These are phyloP conservation scores for Fusarium incarnatum DNA, from an alignment of 2,329 filamentous ascomycete genomes.

Conservation along the genomic window DNA sequence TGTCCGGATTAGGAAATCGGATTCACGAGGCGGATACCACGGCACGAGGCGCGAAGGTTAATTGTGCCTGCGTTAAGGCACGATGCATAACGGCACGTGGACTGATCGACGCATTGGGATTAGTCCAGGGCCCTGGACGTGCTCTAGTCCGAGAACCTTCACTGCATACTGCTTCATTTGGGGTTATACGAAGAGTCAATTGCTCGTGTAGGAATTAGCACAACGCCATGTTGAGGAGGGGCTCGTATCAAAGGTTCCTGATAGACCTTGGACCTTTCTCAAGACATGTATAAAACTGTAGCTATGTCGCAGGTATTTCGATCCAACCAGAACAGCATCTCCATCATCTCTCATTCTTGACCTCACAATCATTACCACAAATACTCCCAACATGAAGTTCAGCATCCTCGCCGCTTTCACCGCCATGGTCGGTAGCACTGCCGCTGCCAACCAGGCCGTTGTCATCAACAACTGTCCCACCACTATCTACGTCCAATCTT, in stretches of 20 bases:
- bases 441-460: slow-evolving; percentile 51
- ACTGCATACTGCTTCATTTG: no score
- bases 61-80: not conserved
- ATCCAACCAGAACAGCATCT: not conserved
- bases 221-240: not conserved
- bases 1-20: not conserved
- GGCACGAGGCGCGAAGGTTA: not conserved
- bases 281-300: not conserved
- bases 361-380: not conserved
- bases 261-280: no score
- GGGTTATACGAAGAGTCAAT: not conserved
- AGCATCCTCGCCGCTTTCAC: slow-evolving; percentile 43
- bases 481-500: slow-evolving; percentile 45
- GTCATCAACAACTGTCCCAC: slow-evolving; percentile 53
- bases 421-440: slow-evolving; percentile 47
- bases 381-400: slow-evolving; percentile 48
- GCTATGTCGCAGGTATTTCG: fast-evolving
- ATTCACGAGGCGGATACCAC: not conserved
- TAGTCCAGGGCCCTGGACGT: not conserved
- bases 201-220: not conserved
- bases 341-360: not conserved
- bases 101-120: not conserved
- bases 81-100: not conserved
- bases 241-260: not conserved
- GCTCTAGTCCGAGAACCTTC: not conserved